Conservation (phyloP, 1,139 yeast species). For the Protomyces inouyei region DNA sequence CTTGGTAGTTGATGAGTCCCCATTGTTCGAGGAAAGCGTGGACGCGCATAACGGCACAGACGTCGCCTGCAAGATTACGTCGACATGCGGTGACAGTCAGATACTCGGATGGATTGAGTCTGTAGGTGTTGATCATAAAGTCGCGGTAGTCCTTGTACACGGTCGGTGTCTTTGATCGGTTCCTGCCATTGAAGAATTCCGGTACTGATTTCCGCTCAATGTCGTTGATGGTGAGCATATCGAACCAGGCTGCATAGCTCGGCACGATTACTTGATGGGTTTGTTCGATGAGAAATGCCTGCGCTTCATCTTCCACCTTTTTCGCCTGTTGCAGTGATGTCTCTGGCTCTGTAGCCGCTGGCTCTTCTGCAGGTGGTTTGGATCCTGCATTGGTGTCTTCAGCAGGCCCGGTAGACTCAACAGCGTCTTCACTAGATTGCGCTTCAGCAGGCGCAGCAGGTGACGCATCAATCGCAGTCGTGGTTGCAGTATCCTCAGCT, state of each 20-base stretch:
- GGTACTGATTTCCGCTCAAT: slow-evolving; percentile 73
- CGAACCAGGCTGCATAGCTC: slow-evolving; percentile 89
- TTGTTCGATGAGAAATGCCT: slow-evolving; percentile 46
- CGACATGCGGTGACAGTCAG: slow-evolving; percentile 90
- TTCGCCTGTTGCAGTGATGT: slow-evolving; percentile 1
- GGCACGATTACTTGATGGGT: slow-evolving; percentile 90
- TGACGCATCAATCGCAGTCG: background rate
- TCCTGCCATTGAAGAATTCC: slow-evolving; percentile 74
- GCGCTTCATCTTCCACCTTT: slow-evolving; percentile 19
- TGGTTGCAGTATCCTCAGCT: background rate
- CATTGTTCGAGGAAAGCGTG: slow-evolving; percentile 87
- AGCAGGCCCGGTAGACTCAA: background rate
- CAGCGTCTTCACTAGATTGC: background rate
- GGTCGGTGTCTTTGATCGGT: slow-evolving; percentile 80
- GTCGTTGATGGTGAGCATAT: slow-evolving; percentile 61
- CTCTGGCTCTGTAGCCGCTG: background rate
- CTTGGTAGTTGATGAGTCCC: slow-evolving; percentile 97
- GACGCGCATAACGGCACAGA: slow-evolving; percentile 83
- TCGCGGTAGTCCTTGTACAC: slow-evolving; percentile 84
- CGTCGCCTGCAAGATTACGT: slow-evolving; percentile 93
- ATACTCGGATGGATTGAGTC: slow-evolving; percentile 89
- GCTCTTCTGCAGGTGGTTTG: background rate
- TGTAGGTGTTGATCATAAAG: slow-evolving; percentile 87
- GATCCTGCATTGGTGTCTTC: background rate
- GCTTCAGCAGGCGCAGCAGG: background rate